These are phyloP conservation scores for Arctium lappa DNA, from an alignment of 129 eudicot species.

Conservation along the genomic window DNA sequence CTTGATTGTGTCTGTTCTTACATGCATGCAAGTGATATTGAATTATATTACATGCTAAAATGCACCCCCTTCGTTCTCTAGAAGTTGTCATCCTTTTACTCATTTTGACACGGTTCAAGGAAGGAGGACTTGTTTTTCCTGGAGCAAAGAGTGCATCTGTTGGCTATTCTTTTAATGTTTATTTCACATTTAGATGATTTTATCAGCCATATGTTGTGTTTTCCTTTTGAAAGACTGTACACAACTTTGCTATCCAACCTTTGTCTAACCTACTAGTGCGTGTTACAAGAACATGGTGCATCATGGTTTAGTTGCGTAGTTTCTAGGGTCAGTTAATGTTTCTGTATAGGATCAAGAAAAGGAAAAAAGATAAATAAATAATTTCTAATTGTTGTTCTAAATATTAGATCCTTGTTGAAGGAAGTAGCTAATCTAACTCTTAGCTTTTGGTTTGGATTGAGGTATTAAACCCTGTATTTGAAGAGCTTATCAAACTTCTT, in stretches of 20 bases:
- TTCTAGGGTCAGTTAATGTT: neutral
- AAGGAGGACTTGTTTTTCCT: neutral
- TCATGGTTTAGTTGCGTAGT: slow-evolving; percentile 5
- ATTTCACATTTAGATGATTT: neutral
- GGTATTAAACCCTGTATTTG: neutral
- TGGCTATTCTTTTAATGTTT: neutral
- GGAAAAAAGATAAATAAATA: neutral
- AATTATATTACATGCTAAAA: neutral
- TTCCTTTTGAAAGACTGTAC: neutral
- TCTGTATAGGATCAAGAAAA: neutral
- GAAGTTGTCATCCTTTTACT: neutral
- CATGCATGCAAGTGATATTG: neutral
- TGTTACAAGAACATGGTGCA: neutral
- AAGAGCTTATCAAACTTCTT: neutral
- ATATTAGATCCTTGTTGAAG: neutral
- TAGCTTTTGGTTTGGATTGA: neutral
- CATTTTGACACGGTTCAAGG: neutral
- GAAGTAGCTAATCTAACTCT: neutral
- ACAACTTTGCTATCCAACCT: neutral
- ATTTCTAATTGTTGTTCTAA: neutral
- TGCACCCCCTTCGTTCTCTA: neutral
- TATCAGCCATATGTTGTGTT: neutral
- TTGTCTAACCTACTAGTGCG: neutral
- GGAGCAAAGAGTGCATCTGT: neutral
- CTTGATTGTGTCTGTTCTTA: neutral